Percentiles rank a stretch among this genome's conserved stretches.
Conservation (phyloP, 306 rosid species). For the Dalbergia oliveri region DNA sequence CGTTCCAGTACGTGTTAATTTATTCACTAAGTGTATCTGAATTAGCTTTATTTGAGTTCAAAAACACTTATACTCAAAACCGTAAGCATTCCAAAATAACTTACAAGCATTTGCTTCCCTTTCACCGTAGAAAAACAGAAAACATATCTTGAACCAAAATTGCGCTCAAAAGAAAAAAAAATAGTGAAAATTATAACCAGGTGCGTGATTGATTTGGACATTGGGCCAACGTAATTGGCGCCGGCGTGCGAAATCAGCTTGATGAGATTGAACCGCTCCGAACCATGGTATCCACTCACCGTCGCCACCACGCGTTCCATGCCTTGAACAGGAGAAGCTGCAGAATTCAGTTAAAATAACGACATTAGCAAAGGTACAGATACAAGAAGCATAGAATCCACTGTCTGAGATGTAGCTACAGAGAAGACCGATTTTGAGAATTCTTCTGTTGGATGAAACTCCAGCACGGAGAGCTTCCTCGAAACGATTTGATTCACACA, state of each 20-base stretch:
- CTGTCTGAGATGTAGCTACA: no score
- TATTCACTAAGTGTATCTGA: neutral
- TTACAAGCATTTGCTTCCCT: neutral
- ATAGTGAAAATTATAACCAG: constrained; percentile 59
- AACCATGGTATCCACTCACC: constrained; percentile 82
- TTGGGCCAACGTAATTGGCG: constrained; percentile 71
- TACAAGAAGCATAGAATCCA: neutral
- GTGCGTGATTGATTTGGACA: constrained; percentile 83
- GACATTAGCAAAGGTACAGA: neutral
- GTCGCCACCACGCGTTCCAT: constrained; percentile 88
- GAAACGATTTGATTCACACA: neutral
- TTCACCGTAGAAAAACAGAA: neutral
- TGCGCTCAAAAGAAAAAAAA: neutral
- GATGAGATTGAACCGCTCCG: constrained; percentile 73
- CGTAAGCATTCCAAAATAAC: neutral
- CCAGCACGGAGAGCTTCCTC: neutral
- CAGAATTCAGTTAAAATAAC: constrained; percentile 32
- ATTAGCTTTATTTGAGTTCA: no score
- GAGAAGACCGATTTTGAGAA: no score
- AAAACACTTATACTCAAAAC: no score
- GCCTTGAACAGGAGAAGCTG: constrained; percentile 56
- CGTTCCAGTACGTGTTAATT: neutral
- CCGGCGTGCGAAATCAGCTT: constrained; percentile 76
- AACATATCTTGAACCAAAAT: neutral
- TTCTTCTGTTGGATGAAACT: no score